Conservation (phyloP, 1,139 yeast species). For the Meyerozyma sp. region DNA sequence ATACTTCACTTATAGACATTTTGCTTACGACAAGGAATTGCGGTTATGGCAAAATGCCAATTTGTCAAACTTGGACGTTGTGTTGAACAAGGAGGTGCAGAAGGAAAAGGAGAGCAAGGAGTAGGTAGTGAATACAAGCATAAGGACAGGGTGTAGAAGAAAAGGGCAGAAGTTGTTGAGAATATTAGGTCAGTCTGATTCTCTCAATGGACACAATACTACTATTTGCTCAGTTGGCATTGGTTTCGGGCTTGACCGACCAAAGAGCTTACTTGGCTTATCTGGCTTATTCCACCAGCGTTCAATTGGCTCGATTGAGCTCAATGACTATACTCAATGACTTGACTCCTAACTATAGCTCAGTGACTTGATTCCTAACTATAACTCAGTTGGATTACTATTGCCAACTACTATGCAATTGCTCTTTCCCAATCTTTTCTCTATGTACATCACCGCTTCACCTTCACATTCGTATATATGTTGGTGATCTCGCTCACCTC, state of each 20-base stretch:
- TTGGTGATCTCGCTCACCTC: conserved; percentile 78
- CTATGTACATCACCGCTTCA: background rate
- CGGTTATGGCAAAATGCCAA: conserved; percentile 68
- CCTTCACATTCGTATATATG: conserved; percentile 53
- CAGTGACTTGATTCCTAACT: no score
- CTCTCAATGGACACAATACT: no score
- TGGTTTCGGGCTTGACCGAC: no score
- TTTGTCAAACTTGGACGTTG: conserved; percentile 51
- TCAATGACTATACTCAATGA: no score
- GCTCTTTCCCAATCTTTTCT: conserved; percentile 5
- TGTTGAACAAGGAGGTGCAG: conserved; percentile 46
- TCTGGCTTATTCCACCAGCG: no score
- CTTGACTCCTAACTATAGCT: no score
- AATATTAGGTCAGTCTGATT: no score
- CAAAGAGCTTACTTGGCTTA: no score
- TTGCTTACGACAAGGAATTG: conserved; percentile 59
- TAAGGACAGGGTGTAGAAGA: background rate
- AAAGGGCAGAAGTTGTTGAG: background rate
- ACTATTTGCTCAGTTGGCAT: no score
- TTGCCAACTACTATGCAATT: no score
- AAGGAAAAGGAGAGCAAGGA: conserved; percentile 19
- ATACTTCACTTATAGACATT: conserved; percentile 70
- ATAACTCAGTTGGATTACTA: no score
- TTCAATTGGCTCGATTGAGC: no score
- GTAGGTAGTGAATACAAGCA: background rate